Conservation (phyloP, 306 rosid species). For the Dryas octopetala region DNA sequence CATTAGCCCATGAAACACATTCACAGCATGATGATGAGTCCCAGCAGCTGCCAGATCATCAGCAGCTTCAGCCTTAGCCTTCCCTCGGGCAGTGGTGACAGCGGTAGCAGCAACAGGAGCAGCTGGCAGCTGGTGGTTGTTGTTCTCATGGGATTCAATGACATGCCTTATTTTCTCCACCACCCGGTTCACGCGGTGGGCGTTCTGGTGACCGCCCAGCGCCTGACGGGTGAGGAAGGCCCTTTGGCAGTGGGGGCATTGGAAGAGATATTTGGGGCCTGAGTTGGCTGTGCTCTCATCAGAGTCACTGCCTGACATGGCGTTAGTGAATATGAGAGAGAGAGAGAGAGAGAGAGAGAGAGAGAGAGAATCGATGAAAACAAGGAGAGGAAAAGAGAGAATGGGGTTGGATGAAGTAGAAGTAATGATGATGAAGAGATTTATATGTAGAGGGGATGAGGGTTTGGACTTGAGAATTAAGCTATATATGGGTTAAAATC, state of each 20-base stretch:
- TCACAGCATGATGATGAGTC: no score
- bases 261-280: not conserved
- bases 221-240: conserved; percentile 10
- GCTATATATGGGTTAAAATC: not conserved
- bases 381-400: not conserved
- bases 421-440: no score
- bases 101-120: no score
- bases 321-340: not conserved
- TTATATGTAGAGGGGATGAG: no score
- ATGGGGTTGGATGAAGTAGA: not conserved
- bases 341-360: not conserved
- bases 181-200: not conserved
- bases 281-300: conserved; percentile 9
- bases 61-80: no score
- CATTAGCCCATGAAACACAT: no score
- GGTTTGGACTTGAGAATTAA: not conserved
- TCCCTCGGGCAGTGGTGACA: no score
- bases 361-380: not conserved
- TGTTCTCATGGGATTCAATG: not conserved
- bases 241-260: conserved; percentile 1
- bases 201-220: conserved; percentile 19
- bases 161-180: not conserved
- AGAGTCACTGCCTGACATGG: not conserved
- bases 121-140: not conserved
- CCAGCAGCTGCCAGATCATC: no score